A percentile compares a stretch with the other conserved stretches of the same genome.
Conservation (phyloP, 2,329 filamentous ascomycete genomes). For the Epichloe amarillans region DNA sequence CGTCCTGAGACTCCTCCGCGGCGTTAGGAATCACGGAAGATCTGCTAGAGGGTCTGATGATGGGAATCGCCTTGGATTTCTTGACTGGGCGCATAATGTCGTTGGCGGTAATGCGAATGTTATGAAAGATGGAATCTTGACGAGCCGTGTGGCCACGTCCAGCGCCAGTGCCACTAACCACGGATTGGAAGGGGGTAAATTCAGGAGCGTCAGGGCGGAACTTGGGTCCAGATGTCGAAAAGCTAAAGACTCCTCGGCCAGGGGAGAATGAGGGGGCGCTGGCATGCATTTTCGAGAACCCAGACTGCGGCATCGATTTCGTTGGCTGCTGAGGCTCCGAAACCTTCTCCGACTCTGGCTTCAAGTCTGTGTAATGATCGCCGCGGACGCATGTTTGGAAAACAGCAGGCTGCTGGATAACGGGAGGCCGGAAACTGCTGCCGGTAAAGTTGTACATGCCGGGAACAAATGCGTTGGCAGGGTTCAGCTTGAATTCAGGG, state of each 20-base stretch:
- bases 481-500: conserved; percentile 74
- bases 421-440: conserved; percentile 32
- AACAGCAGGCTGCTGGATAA: conserved; percentile 26
- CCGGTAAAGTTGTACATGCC: conserved; percentile 35
- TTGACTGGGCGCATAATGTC: conserved; percentile 54
- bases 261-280: conserved; percentile 61
- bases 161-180: conserved; percentile 31
- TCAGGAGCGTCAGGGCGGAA: conserved; percentile 66
- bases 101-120: conserved; percentile 48
- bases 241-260: conserved; percentile 49
- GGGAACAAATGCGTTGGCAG: conserved; percentile 36
- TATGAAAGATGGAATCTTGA: conserved; percentile 50
- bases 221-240: conserved; percentile 51
- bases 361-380: neutral
- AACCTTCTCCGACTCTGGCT: neutral
- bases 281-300: conserved; percentile 47
- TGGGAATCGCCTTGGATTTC: conserved; percentile 73
- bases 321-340: conserved; percentile 8
- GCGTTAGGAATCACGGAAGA: conserved; percentile 22
- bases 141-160: conserved; percentile 31
- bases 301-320: conserved; percentile 18
- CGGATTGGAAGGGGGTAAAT: conserved; percentile 51
- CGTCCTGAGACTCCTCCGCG: conserved; percentile 14
- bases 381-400: conserved; percentile 25
- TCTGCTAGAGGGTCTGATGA: conserved; percentile 51